Evolutionary conservation across 176 grass and related monocot species (phyloP), one percentile per base, ranked within the genome.

Genomic region (Leersia perrieri): DNA sequence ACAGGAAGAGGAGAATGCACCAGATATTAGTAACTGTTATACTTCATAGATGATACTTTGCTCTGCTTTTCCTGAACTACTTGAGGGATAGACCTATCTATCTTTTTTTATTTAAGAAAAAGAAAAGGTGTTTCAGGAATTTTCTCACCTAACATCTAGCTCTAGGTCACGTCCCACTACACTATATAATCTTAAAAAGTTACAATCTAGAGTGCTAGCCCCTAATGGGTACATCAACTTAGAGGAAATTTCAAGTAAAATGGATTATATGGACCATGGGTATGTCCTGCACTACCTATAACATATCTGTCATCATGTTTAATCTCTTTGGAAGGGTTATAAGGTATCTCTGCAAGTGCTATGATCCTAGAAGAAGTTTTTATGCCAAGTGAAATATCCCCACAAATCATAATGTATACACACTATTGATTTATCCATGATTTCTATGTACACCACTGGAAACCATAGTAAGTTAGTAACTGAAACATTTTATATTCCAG

Each of bases 41-140:
- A 69, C n/a, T n/a, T n/a, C n/a, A n/a, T n/a, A n/a, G 55, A 13
- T 6, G n/a, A 69, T 3, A 8, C 67, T 68, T 68, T 40, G 33
- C 47, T 80, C 16, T 40, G 7, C 23, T 18, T 80, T 80, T 69
- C 77, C 77, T 80, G n/a, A 58, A 57, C 51, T 69, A 69, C 33
- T 69, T 80, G 45, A 80, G 32, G 33, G 35, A 38, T n/a, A n/a
- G n/a, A n/a, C n/a, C n/a, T n/a, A n/a, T n/a, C n/a, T n/a, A n/a
- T n/a, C n/a, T n/a, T 38, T 38, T 38, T 38, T 38, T 38, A 77
- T n/a, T n/a, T n/a, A n/a, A n/a, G n/a, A n/a, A n/a, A n/a, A n/a
- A n/a, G n/a, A n/a, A n/a, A 77, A n/a, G 31, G 38, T 77, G 16
- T 69, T 68, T 36, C 32, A 53, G 68, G 15, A 41, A 25, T 80